These are phyloP conservation scores for Pichia inconspicua DNA, from an alignment of 1,139 yeast genomes.

Conservation along the genomic window DNA sequence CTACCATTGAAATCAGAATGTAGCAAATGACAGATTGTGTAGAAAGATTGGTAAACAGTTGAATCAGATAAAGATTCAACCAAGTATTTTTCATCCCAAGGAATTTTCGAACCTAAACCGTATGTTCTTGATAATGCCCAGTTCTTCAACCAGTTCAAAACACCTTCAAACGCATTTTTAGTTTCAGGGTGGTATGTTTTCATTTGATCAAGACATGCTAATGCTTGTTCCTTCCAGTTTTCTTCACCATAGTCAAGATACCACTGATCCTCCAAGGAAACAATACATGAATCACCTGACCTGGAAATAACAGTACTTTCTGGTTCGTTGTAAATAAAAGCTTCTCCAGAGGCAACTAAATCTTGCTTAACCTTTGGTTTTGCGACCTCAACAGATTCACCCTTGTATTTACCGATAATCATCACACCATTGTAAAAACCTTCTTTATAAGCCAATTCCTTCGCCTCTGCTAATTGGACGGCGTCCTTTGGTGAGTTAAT, in stretches of 20 bases:
- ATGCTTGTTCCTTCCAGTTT: constrained; percentile 77
- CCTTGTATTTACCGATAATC: constrained; percentile 74
- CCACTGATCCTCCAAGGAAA: constrained; percentile 98
- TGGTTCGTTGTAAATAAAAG: constrained; percentile 91
- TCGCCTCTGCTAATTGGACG: constrained; percentile 80
- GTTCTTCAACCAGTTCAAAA: constrained; percentile 91
- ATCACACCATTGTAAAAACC: constrained; percentile 88
- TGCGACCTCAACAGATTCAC: constrained; percentile 85
- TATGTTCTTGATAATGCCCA: constrained; percentile 98
- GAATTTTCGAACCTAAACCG: constrained; percentile 91
- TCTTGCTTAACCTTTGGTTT: constrained; percentile 83
- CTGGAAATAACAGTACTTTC: constrained; percentile 85
- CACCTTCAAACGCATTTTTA: constrained; percentile 88
- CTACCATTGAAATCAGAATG: constrained; percentile 85
- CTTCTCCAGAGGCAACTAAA: constrained; percentile 66
- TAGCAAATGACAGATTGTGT: constrained; percentile 80
- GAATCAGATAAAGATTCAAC: constrained; percentile 96
- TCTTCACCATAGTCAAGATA: constrained; percentile 96
- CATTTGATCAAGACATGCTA: constrained; percentile 72
- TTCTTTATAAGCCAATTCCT: constrained; percentile 92
- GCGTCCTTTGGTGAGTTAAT: constrained; percentile 93
- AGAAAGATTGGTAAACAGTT: constrained; percentile 92
- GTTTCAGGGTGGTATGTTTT: constrained; percentile 80
- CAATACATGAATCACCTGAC: constrained; percentile 95
- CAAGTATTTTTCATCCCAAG: constrained; percentile 93